Evolutionary conservation across 1,139 yeast genomes (phyloP), one percentile per base, ranked within the genome.

Genomic region (Candida dubliniensis): DNA sequence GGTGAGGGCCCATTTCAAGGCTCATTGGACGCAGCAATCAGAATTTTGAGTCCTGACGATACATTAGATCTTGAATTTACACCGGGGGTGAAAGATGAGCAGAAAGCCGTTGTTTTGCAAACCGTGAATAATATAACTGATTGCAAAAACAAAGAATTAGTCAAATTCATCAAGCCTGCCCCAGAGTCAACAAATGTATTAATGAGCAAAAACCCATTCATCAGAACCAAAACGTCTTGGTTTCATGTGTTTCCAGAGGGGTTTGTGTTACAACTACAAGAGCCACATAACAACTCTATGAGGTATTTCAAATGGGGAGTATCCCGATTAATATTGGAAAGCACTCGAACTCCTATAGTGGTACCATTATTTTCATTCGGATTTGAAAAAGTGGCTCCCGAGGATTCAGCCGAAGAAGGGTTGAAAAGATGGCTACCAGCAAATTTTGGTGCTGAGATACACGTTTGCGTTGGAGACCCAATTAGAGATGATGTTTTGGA

Each of bases 231-330:
- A 52, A 86, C 93, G 2, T 81, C 88, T 1, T 93, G 99, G 99
- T 81, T 93, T 48, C 98, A 93, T 62, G 83, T 91, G 4, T 93
- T 89, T 63, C 99, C 99, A 0, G 99, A 93, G 62, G 96, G 96
- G 0, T 87, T 85, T 61, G 98, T 93, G 1, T 77, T 93, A 43
- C 99, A 93, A 62, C 70, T 91, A 27, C 77, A 83, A 50, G 82
- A 83, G 35, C 97, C 97, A 1, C 82, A 79, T 61, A 72, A 77
- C 43, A 84, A 87, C 54, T 87, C 96, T 3, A 87, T 93, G 91
- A 73, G 97, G 49, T 93, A 88, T 63, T 93, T 93, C 73, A 86
- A 89, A 60, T 93, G 99, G 99, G 99, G 99, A 0, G 82, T 90
- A 1, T 78, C 96, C 2, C 74, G 99, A 53, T 63, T 91, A 53